Conservation (phyloP, 331 rosid species). For the Erythrophleum ivorense region DNA sequence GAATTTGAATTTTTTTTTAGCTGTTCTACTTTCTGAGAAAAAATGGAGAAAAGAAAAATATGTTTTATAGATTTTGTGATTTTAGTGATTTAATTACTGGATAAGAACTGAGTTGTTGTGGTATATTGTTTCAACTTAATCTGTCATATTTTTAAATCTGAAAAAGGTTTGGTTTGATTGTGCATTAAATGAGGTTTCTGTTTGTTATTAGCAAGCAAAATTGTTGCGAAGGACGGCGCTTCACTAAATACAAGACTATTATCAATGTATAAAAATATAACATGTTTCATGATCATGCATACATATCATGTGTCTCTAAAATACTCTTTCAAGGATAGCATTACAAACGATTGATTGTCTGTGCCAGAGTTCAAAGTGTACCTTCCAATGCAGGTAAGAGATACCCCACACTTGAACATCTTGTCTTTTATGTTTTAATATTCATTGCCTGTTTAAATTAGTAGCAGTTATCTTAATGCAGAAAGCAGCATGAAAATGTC, state of each 20-base stretch:
- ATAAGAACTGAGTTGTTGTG: too few species aligned
- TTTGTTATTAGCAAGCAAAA: background rate
- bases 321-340: constrained; percentile 6
- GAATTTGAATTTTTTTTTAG: background rate
- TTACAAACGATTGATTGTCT: constrained; percentile 9
- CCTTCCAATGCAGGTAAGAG: constrained; percentile 84
- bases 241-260: background rate
- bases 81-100: background rate
- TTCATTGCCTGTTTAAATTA: background rate
- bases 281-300: background rate
- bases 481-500: constrained; percentile 60
- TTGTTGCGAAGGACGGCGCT: background rate
- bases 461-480: constrained; percentile 44
- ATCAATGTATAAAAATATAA: background rate
- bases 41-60: background rate
- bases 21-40: background rate
- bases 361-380: constrained; percentile 90
- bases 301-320: constrained; percentile 21
- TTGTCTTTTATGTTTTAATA: background rate
- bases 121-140: background rate
- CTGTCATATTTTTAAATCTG: background rate
- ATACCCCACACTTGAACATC: background rate
- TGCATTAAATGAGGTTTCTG: too few species aligned
- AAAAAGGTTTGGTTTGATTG: too few species aligned
- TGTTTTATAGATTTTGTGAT: background rate